These are phyloP conservation scores for Acanthamoeba culbertsoni DNA, from an alignment of 208 protist species.

Conservation along the genomic window DNA sequence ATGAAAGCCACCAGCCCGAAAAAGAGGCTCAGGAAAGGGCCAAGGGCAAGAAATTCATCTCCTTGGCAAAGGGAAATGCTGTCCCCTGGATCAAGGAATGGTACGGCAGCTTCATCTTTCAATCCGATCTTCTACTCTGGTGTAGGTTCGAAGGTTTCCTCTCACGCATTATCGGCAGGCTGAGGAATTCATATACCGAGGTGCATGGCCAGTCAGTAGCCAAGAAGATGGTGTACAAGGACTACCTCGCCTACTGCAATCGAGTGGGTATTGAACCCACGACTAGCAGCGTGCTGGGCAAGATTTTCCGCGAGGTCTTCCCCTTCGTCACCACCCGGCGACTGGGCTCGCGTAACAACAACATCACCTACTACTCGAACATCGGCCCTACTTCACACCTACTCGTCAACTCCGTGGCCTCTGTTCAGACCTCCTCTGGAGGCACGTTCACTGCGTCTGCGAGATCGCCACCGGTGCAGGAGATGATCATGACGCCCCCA, in stretches of 20 bases:
- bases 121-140: no score
- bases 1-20: slow-evolving; percentile 20
- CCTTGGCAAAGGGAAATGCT: slow-evolving; percentile 22
- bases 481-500: neutral
- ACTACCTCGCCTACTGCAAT: slow-evolving; percentile 46
- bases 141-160: no score
- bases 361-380: slow-evolving; percentile 53
- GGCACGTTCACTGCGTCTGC: neutral
- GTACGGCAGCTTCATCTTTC: neutral
- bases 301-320: slow-evolving; percentile 50
- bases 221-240: slow-evolving; percentile 49
- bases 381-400: neutral
- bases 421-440: neutral
- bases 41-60: slow-evolving; percentile 44
- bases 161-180: neutral
- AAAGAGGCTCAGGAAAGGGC: neutral
- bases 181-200: slow-evolving; percentile 1
- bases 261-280: slow-evolving; percentile 29
- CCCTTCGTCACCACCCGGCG: slow-evolving; percentile 1
- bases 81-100: slow-evolving; percentile 52
- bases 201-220: slow-evolving; percentile 19
- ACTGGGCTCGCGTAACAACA: slow-evolving; percentile 3
- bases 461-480: neutral
- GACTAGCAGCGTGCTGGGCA: slow-evolving; percentile 34
- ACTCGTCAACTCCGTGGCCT: neutral